Base-by-base conservation (phyloP, 1,139 yeast genomes). In the Pichia sp. region DNA sequence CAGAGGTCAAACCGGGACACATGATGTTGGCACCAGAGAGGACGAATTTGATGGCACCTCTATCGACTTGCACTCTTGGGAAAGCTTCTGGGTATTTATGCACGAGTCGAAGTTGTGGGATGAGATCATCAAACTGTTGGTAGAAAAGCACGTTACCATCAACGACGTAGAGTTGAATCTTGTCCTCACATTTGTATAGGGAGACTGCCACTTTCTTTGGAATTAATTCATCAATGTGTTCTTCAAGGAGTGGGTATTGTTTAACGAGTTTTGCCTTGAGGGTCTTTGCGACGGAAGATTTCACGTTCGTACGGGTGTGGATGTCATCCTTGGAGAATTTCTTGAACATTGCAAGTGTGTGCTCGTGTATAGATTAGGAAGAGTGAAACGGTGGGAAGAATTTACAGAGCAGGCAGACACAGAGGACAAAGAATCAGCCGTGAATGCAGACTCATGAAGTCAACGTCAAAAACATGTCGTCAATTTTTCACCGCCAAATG, bases 1-100 rank as follows among this genome's bases (percentile, higher is more conserved):
- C 71, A 15, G 95, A 84, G 0, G 97, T 88, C 47, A 88, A 69
- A 19, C 98, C 98, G 5, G 97, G 97, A 62, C 97, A 88, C 96
- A 87, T 88, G 51, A 88, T 83, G 55, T 87, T 87, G 23, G 96
- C 96, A 37, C 97, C 97, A 2, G 94, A 82, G 25, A 88, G 65
- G 17, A 88, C 94, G 53, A 88, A 88, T 61, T 88, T 88, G 56
- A 88, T 87, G 35, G 97, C 98, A 40, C 98, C 98, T 58, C 96
- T 72, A 56, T 88, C 98, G 10, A 88, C 97, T 53, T 80, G 84
- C 25, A 88, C 94, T 30, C 73, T 66, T 23, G 96, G 96, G 62
- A 88, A 87, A 26, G 79, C 74, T 9, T 71, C 68, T 7, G 95
- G 94, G 53, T 77, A 84, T 57, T 79, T 78, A 62, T 88, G 97